A percentile compares a stretch with the other conserved stretches of the same genome.
Conservation (phyloP, 176 grass and related monocot genomes). For the Pontederia crassipes region DNA sequence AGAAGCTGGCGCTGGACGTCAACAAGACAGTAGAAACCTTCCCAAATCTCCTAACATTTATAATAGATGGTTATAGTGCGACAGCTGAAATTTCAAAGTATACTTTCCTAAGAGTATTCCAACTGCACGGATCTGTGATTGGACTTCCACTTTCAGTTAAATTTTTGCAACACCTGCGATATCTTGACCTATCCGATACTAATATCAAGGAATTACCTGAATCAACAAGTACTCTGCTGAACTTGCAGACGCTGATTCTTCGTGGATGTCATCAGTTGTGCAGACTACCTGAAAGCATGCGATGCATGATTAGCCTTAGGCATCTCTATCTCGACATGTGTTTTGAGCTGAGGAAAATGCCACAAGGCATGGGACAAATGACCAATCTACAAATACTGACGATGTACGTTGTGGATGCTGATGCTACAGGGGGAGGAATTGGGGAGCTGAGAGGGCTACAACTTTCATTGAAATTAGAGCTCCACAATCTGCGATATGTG, state of each 20-base stretch:
- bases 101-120: background rate
- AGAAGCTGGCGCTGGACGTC: too few relatives aligned
- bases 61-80: too few relatives aligned
- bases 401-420: background rate
- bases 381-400: background rate
- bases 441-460: conserved; percentile 18
- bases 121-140: background rate
- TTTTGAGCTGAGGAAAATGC: conserved; percentile 5
- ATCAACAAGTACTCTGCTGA: background rate
- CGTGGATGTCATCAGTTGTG: too few relatives aligned
- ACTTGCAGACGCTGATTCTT: conserved; percentile 7
- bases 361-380: background rate
- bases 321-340: background rate
- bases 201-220: background rate
- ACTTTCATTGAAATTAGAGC: background rate
- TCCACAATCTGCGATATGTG: background rate
- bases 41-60: too few relatives aligned
- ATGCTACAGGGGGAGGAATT: background rate
- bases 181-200: background rate
- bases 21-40: too few relatives aligned
- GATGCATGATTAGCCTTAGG: conserved; percentile 7
- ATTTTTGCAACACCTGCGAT: background rate
- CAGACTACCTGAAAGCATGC: too few relatives aligned
- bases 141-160: background rate
- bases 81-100: too few relatives aligned